These are phyloP conservation scores for Whalleya microplaca DNA, from an alignment of 2,329 filamentous ascomycete species.

Conservation along the genomic window DNA sequence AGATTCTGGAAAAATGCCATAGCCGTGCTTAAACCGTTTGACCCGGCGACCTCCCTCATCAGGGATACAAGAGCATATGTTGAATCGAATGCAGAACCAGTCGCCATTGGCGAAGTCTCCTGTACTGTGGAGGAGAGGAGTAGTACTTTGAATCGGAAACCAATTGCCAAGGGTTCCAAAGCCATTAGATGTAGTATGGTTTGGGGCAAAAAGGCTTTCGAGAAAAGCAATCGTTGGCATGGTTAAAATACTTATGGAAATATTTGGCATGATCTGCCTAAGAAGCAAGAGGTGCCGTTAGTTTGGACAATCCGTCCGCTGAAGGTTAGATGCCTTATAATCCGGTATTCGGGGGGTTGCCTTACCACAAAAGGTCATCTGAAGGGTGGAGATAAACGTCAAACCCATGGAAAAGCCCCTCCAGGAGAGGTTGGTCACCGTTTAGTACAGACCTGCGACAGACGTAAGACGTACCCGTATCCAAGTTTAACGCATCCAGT, in stretches of 20 bases:
- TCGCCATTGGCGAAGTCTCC: constrained; percentile 11
- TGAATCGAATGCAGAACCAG: constrained; percentile 15
- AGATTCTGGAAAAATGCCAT: constrained; percentile 8
- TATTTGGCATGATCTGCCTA: constrained; percentile 16
- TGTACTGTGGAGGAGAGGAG: constrained; percentile 11
- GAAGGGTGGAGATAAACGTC: constrained; percentile 4
- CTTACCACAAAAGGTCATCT: constrained; percentile 15
- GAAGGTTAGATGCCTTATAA: too few relatives aligned
- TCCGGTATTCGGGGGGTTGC: background rate
- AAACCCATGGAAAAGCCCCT: background rate
- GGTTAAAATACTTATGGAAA: constrained; percentile 8
- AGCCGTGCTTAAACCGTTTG: constrained; percentile 2
- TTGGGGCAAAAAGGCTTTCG: constrained; percentile 15
- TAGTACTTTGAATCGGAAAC: constrained; percentile 15
- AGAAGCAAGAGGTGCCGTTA: background rate
- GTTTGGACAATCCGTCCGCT: background rate
- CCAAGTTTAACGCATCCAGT: background rate
- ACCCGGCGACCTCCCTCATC: constrained; percentile 7
- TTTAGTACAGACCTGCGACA: constrained; percentile 6
- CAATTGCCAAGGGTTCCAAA: constrained; percentile 12
- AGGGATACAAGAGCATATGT: constrained; percentile 15
- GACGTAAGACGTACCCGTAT: background rate
- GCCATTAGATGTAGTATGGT: background rate
- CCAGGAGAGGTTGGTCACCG: background rate
- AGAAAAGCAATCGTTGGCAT: constrained; percentile 16